phyloP scores from a whole-genome alignment of 106 monocot genomes.

The Dendrobium catenatum region DNA sequence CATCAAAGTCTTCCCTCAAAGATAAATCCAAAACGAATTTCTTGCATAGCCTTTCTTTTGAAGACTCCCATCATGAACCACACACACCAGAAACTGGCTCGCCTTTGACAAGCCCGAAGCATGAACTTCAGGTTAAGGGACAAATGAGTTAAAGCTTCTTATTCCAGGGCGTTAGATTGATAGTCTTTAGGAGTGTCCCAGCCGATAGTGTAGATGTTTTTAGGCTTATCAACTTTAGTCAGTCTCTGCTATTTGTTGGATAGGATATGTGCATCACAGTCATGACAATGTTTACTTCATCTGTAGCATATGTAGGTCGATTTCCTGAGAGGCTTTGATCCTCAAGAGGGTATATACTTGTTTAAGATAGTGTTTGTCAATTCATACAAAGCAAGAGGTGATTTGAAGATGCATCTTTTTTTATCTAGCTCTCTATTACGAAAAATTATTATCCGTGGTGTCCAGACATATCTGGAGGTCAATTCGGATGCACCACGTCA shows the following conservation, averaged over 20 bases:
- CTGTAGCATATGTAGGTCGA: background rate
- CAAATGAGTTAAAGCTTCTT: background rate
- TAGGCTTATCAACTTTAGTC: background rate
- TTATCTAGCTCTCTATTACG: no score
- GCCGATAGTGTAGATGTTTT: background rate
- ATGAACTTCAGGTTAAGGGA: conserved; percentile 3
- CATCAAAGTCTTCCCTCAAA: conserved; percentile 49
- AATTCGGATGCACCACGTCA: no score
- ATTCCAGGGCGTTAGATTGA: background rate
- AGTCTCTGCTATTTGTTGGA: background rate
- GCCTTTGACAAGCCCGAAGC: conserved; percentile 13
- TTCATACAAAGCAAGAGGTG: no score
- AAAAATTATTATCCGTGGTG: no score
- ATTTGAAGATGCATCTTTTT: no score
- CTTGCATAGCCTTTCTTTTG: conserved; percentile 21
- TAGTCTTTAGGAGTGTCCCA: background rate
- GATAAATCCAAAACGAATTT: conserved; percentile 10
- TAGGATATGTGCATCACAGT: background rate
- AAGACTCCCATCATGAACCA: conserved; percentile 39
- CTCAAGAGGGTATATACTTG: background rate
- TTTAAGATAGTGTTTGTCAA: no score
- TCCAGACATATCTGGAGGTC: no score
- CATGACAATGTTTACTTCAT: background rate
- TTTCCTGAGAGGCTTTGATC: background rate
- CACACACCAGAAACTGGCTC: conserved; percentile 58